Conservation (phyloP, 2,329 filamentous ascomycete species). For the Intubia oerlemansii region DNA sequence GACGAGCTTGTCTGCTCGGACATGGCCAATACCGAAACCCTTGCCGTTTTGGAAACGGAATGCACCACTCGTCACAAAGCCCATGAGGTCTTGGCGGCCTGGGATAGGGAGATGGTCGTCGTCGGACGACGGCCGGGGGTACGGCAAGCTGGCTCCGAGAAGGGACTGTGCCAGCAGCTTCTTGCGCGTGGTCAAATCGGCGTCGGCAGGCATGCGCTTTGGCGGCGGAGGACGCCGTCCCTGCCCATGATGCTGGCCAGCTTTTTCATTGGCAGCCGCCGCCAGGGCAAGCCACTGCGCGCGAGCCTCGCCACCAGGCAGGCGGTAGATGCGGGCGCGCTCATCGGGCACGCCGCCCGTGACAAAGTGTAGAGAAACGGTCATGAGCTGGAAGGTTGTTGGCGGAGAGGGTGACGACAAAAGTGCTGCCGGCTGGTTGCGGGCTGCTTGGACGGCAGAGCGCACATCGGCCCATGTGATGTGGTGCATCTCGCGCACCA, state of each 20-base stretch:
- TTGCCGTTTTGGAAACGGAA: slow-evolving; percentile 60
- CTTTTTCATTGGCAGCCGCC: neutral
- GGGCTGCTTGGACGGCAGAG: slow-evolving; percentile 11
- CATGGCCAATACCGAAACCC: slow-evolving; percentile 52
- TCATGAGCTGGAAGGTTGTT: slow-evolving; percentile 21
- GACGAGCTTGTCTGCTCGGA: slow-evolving; percentile 31
- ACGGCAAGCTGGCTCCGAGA: slow-evolving; percentile 16
- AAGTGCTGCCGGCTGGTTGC: slow-evolving; percentile 8
- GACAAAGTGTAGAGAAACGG: slow-evolving; percentile 44
- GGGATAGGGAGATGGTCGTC: slow-evolving; percentile 37
- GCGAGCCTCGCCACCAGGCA: slow-evolving; percentile 40
- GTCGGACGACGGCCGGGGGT: slow-evolving; percentile 16
- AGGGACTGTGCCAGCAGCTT: slow-evolving; percentile 26
- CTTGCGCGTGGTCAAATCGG: slow-evolving; percentile 18
- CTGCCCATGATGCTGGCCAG: too few relatives aligned
- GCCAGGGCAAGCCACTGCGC: slow-evolving; percentile 44
- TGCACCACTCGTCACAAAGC: slow-evolving; percentile 75
- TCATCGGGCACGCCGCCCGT: slow-evolving; percentile 47
- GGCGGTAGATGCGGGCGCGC: slow-evolving; percentile 69
- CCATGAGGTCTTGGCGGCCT: slow-evolving; percentile 53
- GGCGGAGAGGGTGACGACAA: too few relatives aligned
- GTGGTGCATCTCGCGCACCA: slow-evolving; percentile 6
- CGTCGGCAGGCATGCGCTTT: slow-evolving; percentile 10
- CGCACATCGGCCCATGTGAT: slow-evolving; percentile 6
- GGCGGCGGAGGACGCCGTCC: too few relatives aligned